A percentile compares a stretch with the other conserved stretches of the same genome.
These are phyloP conservation scores for Tillandsia fasciculata DNA, from an alignment of 176 grass and related monocot species.

Conservation along the genomic window DNA sequence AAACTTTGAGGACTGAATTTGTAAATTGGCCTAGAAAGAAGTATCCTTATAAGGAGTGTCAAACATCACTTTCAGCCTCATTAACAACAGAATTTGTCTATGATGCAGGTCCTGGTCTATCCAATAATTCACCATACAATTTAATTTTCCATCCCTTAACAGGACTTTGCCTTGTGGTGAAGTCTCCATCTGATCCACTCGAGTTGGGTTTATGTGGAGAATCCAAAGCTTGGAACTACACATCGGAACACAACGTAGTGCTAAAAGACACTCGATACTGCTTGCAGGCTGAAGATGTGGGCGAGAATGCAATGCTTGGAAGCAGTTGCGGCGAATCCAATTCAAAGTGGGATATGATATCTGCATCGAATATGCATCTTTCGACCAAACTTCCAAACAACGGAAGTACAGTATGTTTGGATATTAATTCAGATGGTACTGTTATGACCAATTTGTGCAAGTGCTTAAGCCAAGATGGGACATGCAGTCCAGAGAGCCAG, in stretches of 20 bases:
- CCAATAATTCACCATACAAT: slow-evolving; percentile 40
- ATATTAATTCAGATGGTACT: slow-evolving; percentile 33
- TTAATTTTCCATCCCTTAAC: slow-evolving; percentile 71
- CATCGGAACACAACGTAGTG: slow-evolving; percentile 34
- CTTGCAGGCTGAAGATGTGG: slow-evolving; percentile 36
- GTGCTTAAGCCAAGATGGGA: slow-evolving; percentile 42
- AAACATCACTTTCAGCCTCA: neutral
- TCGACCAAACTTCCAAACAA: slow-evolving; percentile 46
- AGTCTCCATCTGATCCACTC: slow-evolving; percentile 32
- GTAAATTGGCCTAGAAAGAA: neutral
- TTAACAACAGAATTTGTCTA: slow-evolving; percentile 12
- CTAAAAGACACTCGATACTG: slow-evolving; percentile 46
- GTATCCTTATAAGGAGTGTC: neutral
- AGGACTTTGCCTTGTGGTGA: slow-evolving; percentile 59
- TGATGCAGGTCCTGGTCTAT: slow-evolving; percentile 59
- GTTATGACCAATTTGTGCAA: slow-evolving; percentile 60
- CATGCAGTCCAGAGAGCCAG: slow-evolving; percentile 69
- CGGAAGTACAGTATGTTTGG: slow-evolving; percentile 56
- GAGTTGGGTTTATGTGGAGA: slow-evolving; percentile 51
- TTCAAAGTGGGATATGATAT: slow-evolving; percentile 71
- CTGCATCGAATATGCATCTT: slow-evolving; percentile 69
- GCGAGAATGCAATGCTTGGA: slow-evolving; percentile 35
- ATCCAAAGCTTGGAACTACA: slow-evolving; percentile 69
- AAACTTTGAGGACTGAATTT: no score
- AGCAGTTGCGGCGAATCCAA: slow-evolving; percentile 36